Evolutionary conservation across 495 filamentous ascomycete species (phyloP).

Genomic region (Penicillium herquei): DNA sequence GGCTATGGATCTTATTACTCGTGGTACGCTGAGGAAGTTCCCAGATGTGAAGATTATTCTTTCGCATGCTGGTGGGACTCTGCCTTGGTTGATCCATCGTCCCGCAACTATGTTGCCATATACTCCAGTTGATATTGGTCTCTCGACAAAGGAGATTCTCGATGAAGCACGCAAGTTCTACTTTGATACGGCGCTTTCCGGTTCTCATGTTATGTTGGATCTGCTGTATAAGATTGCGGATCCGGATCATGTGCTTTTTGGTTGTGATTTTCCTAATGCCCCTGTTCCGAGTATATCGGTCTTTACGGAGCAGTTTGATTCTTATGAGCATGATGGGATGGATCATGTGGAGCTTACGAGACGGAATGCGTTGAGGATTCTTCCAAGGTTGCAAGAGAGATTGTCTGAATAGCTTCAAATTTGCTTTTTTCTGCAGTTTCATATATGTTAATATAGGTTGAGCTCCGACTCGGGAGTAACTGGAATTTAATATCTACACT

Average conservation of each 20-base stretch:
- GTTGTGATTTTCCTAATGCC: background rate
- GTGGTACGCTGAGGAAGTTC: conserved; percentile 24
- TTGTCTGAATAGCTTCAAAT: background rate
- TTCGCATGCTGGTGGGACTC: conserved; percentile 51
- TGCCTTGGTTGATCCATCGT: conserved; percentile 41
- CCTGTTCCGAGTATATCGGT: background rate
- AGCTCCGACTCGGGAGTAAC: no score
- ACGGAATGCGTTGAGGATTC: background rate
- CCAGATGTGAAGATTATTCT: conserved; percentile 51
- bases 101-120: conserved; percentile 14
- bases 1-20: conserved; percentile 47
- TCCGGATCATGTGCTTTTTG: background rate
- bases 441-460: no score
- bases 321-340: background rate
- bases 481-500: no score
- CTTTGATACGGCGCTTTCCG: background rate
- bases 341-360: background rate
- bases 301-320: background rate
- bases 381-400: background rate
- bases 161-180: background rate
- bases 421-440: no score
- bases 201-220: background rate
- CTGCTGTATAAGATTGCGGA: background rate
- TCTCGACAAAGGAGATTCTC: background rate
- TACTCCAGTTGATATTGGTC: background rate